Base-by-base conservation (phyloP, 768 basidiomycete species). In the Aureoboletus auriporus region DNA sequence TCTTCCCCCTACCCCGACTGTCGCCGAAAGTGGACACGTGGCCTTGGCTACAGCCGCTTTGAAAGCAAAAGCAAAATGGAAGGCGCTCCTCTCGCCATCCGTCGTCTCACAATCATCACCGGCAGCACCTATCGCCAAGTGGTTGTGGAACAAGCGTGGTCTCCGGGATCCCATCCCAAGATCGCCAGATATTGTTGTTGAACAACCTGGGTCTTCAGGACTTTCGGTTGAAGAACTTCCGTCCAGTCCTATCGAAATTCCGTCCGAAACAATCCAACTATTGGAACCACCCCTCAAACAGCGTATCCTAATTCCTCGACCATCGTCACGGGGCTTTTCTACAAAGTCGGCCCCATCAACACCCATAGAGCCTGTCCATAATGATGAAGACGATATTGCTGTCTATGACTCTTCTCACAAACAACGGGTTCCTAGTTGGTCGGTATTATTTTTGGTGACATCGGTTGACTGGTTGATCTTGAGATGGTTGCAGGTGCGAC, bases 341-440 rank as follows among this genome's bases (percentile, higher is more conserved):
- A 47, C 56, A 16, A 66, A 64, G 36, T 66, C 65, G 39, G 53
- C 42, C 13, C 66, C 65, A 31, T 56, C 63, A 23, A 64, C 64
- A 4, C 61, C 64, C 13, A 42, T 69, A 43, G 75, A 76, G 31
- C 65, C 68, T 27, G 66, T 69, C 5, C 66, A 70, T 26, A 66
- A 20, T 20, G 45, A 69, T 30, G 64, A 70, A 1, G 75, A 75
- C 29, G 78, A 79, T 36, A 76, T 75, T 57, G 86, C 84, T 14
- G 82, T 87, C 4, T 91, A 90, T 59, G 89, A 92, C 65, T 82
- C 85, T 26, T 91, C 89, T 9, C 72, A 79, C 57, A 91, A 92
- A 65, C 78, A 81, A 57, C 82, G 89, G 16, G 89, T 91, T 23
- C 89, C 89, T 6, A 89, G 88, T 64, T 91, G 89, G 89, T 86